phyloP scores from a whole-genome alignment of 2,329 filamentous ascomycete species.

The Aspergillus eucalypticola region DNA sequence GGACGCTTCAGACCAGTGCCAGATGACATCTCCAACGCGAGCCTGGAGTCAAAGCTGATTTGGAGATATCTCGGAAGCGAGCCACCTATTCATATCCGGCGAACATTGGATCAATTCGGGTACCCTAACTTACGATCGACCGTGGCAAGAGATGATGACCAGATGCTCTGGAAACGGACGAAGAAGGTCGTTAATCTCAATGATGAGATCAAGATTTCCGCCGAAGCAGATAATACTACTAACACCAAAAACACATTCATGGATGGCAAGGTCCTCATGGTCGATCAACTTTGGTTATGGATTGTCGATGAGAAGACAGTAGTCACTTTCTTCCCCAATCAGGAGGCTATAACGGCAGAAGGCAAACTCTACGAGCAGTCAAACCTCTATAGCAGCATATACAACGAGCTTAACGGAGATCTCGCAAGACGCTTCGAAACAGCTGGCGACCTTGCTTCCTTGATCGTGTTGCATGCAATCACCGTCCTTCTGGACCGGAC shows the following conservation, averaged over 20 bases:
- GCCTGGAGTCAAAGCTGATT: conserved; percentile 60
- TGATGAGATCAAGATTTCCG: conserved; percentile 49
- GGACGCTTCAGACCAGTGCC: conserved; percentile 60
- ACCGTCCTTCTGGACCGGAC: conserved; percentile 62
- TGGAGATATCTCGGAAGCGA: conserved; percentile 65
- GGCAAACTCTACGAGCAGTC: conserved; percentile 48
- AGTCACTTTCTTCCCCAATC: conserved; percentile 37
- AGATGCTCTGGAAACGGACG: conserved; percentile 66
- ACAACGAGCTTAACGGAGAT: conserved; percentile 67
- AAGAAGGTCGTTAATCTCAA: conserved; percentile 52
- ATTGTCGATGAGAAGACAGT: conserved; percentile 39
- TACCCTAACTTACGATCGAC: conserved; percentile 64
- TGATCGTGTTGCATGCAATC: conserved; percentile 63
- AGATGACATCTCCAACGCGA: conserved; percentile 53
- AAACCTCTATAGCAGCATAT: conserved; percentile 64
- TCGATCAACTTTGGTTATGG: conserved; percentile 65
- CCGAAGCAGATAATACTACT: conserved; percentile 17
- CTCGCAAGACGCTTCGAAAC: conserved; percentile 64
- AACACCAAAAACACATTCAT: conserved; percentile 23
- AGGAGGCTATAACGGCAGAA: conserved; percentile 37
- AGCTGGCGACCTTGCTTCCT: conserved; percentile 61
- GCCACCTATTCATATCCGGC: conserved; percentile 61
- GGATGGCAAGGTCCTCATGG: conserved; percentile 60
- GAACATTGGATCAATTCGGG: conserved; percentile 65
- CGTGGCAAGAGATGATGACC: conserved; percentile 62